Evolutionary conservation across 148 eudicot species (phyloP), one percentile per base, ranked within the genome.

Genomic region (Heliosperma pusillum): DNA sequence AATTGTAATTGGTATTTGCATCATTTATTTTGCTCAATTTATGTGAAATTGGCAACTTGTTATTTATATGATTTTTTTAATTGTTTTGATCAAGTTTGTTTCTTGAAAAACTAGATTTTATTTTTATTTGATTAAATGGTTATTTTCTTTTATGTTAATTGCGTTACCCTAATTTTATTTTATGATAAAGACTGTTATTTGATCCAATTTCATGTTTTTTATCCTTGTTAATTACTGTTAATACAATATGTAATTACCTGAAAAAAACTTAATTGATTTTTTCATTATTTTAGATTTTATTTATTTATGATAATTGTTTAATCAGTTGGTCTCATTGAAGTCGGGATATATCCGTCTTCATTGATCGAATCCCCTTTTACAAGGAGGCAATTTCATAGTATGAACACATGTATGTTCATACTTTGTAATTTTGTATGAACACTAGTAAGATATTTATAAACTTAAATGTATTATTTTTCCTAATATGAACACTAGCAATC

Each of bases 81-180:
- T 42, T 65, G 50, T 45, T 17, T 71, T 72, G 47, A 27, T 50
- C 42, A 36, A 22, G 47, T 25, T 60, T 76, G 33, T 45, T 69
- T 60, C 19, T 74, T 62, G 68, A 60, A 30, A 5, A 11, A 47
- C 4, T 61, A 24, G 53, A 47, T 47, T 47, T 47, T 47, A 3
- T 47, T 47, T 50, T 50, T 50, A 50, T 50, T 50, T 50, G 55
- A 50, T 50, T 16, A 50, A 50, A 11, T 36, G 42, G 1, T 36
- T 5, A 6, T 36, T 36, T 36, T 36, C 7, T 36, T 7, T 36
- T 36, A 36, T 36, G 9, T 36, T 36, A 36, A 36, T 36, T 36
- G 42, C 9, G 7, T 5, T 7, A 36, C 42, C 42, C 42, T 36
- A 36, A 36, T 36, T 36, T 36, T 36, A 5, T 36, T 36, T 36